Base-by-base conservation (phyloP, 1,284 basidiomycete species). In the Hymenochaete sp. region DNA sequence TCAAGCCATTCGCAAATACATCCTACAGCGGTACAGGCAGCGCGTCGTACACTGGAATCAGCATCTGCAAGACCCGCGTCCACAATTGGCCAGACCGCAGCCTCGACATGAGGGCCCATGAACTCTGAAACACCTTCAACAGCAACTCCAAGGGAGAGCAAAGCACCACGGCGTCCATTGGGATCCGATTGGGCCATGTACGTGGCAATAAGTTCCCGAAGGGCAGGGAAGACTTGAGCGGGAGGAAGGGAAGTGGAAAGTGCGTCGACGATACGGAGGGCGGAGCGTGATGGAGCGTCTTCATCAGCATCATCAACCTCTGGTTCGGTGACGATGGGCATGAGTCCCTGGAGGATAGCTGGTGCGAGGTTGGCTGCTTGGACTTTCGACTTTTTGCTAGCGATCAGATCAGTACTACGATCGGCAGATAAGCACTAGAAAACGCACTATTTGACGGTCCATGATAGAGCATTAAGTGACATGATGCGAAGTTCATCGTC, bases 61-160 rank as follows among this genome's bases (percentile, higher is more conserved):
- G 65, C 62, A 60, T 98, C 96, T 48, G 74, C 76, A 40, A 99
- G 77, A 55, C 95, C 93, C 41, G 79, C 73, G 63, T 97, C 90
- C 56, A 99, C 83, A 52, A 96, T 75, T 1, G 93, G 93, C 96
- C 96, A 98, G 38, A 99, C 82, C 56, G 91, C 77, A 14, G 29
- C 32, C 19, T 48, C 40, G 26, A 45, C 39, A 58, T 93, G 78
- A 4, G 95, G 93, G 26, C 91, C 90, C 75, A 98, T 98, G 68
- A 75, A 98, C 69, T 98, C 93, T 65, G 89, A 93, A 72, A 95
- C 98, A 19, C 96, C 96, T 64, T 99, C 96, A 48, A 98, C 93
- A 39, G 84, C 80, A 40, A 98, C 91, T 56, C 95, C 96, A 48
- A 99, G 84, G 3, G 95, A 87, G 62, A 97, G 91, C 70, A 98